Evolutionary conservation across 1,284 basidiomycete genomes (phyloP), one percentile per base, ranked within the genome.

Genomic region (Ganoderma multipileum): DNA sequence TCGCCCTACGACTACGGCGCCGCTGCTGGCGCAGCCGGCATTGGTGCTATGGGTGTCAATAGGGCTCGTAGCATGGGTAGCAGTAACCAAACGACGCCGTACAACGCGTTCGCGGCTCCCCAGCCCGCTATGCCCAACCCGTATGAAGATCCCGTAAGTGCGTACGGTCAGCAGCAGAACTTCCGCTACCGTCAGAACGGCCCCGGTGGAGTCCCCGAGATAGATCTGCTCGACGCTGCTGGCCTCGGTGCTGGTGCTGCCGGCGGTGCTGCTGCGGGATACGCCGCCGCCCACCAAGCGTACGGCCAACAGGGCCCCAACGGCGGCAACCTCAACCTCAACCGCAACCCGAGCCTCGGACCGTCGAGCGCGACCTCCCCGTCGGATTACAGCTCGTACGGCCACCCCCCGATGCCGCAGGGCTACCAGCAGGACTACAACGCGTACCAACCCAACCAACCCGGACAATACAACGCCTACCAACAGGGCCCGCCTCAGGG

Each of bases 1-100:
- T 70, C 74, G 38, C 66, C 75, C 36, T 77, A 74, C 73, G 83
- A 85, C 16, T 81, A 81, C 42, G 72, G 76, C 20, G 75, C 65
- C 6, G 76, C 75, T 28, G 77, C 71, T 26, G 75, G 78, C 26
- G 77, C 76, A 30, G 77, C 78, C 7, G 78, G 78, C 39, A 72
- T 78, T 26, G 79, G 78, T 39, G 76, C 78, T 8, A 76, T 76
- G 33, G 77, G 76, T 20, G 52, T 80, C 42, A 76, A 79, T 67
- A 72, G 79, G 57, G 71, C 76, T 44, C 71, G 76, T 23, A 77
- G 76, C 71, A 44, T 69, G 61, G 73, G 73, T 39, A 64, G 60
- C 14, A 70, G 65, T 42, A 73, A 71, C 63, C 66, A 63, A 30
- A 72, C 75, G 26, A 68, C 75, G 59, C 82, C 82, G 14, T 82